These are phyloP conservation scores for Microstroma glucosiphilum DNA, from an alignment of 1,284 basidiomycete species.

Conservation along the genomic window DNA sequence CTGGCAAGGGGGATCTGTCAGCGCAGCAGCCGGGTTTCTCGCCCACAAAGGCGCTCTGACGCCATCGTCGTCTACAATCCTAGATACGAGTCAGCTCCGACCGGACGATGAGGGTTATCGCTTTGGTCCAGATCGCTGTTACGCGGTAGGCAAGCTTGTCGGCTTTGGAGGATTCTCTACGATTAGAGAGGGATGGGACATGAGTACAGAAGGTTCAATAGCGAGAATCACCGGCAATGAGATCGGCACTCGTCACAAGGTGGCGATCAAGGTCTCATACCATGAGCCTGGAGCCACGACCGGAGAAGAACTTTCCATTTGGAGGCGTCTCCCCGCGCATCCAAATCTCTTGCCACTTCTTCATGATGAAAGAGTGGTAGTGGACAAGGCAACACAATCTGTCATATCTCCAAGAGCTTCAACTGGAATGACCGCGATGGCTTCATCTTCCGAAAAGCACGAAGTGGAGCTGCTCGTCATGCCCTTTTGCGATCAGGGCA, in stretches of 20 bases:
- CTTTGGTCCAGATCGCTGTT: conserved; percentile 52
- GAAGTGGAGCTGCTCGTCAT: conserved; percentile 31
- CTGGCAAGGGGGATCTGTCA: conserved; percentile 21
- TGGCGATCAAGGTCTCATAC: conserved; percentile 40
- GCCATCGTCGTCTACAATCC: conserved; percentile 8
- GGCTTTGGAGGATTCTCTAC: conserved; percentile 82
- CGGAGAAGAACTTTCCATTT: conserved; percentile 30
- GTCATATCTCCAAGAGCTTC: neutral
- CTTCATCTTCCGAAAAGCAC: neutral
- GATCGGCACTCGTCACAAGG: conserved; percentile 17
- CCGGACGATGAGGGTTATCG: conserved; percentile 33
- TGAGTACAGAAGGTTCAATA: neutral
- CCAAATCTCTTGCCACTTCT: conserved; percentile 35
- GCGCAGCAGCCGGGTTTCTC: conserved; percentile 24
- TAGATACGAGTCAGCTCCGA: conserved; percentile 4
- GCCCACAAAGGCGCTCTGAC: conserved; percentile 16
- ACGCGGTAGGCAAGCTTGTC: conserved; percentile 69
- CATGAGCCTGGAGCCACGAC: conserved; percentile 13
- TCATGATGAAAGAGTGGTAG: conserved; percentile 27
- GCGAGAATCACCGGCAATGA: conserved; percentile 12
- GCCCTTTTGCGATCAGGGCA: conserved; percentile 37
- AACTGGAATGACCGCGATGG: neutral
- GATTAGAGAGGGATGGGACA: conserved; percentile 61
- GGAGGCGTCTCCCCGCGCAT: conserved; percentile 31
- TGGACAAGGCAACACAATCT: neutral